A percentile compares a stretch with the other conserved stretches of the same genome.
Conservation (phyloP, 2,329 filamentous ascomycete genomes). For the Salinomyces thailandicus region DNA sequence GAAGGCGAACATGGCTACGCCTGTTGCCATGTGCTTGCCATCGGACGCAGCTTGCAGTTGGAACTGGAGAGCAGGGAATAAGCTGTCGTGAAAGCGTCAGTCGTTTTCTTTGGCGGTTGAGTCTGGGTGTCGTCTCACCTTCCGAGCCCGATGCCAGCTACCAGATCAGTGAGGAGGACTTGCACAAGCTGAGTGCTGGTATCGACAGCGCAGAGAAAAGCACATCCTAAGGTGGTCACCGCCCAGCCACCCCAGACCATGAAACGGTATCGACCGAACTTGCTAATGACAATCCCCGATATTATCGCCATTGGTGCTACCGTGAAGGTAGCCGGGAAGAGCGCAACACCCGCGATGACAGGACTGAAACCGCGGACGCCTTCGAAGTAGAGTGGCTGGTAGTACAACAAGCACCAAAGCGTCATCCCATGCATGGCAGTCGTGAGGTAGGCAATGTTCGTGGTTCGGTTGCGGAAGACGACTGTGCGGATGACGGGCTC, state of each 20-base stretch:
- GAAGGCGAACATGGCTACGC: conserved; percentile 57
- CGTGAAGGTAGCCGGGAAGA: conserved; percentile 39
- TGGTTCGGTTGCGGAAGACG: conserved; percentile 42
- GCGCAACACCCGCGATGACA: conserved; percentile 36
- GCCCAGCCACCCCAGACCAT: conserved; percentile 53
- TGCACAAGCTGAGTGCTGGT: conserved; percentile 40
- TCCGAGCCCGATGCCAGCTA: conserved; percentile 53
- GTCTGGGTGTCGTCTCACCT: background rate
- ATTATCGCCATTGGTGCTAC: conserved; percentile 51
- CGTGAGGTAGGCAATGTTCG: conserved; percentile 46
- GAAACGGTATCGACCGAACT: conserved; percentile 51
- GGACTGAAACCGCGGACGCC: conserved; percentile 41
- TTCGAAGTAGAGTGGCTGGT: conserved; percentile 52
- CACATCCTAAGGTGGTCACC: conserved; percentile 48
- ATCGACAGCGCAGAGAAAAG: conserved; percentile 43
- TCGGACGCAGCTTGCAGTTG: conserved; percentile 52
- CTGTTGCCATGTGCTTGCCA: conserved; percentile 48
- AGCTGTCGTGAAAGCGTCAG: conserved; percentile 27
- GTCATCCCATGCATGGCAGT: conserved; percentile 49
- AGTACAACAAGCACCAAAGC: conserved; percentile 51
- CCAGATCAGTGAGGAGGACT: conserved; percentile 49
- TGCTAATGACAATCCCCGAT: conserved; percentile 45
- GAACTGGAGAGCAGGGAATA: conserved; percentile 54
- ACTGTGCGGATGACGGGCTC: conserved; percentile 51
- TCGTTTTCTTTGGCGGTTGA: too few relatives aligned